These are phyloP conservation scores for Trichaptum fuscoviolaceum DNA, from an alignment of 768 basidiomycete species.

Conservation along the genomic window DNA sequence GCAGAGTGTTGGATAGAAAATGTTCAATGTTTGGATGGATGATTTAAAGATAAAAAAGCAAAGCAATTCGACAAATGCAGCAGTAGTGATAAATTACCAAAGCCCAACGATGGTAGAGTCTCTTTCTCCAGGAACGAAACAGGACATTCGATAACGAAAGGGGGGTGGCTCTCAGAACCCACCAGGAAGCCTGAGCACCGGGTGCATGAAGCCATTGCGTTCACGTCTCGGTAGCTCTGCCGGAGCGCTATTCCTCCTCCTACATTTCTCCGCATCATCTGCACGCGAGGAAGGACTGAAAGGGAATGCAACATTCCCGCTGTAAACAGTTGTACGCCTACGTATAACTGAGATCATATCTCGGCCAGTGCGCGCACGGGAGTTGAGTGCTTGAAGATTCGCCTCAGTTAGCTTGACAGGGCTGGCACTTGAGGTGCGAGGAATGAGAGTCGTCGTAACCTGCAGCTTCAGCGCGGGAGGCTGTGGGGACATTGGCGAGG, in stretches of 20 bases:
- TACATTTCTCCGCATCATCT: conserved; percentile 27
- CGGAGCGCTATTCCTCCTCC: conserved; percentile 57
- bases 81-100: background rate
- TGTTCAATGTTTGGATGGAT: background rate
- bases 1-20: background rate
- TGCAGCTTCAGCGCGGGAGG: conserved; percentile 33
- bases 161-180: conserved; percentile 41
- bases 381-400: conserved; percentile 46
- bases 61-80: conserved; percentile 1
- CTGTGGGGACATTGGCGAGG: conserved; percentile 33
- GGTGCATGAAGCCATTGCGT: conserved; percentile 54
- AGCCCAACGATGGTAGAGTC: background rate
- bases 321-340: conserved; percentile 43
- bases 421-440: conserved; percentile 38
- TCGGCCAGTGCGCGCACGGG: conserved; percentile 51
- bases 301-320: conserved; percentile 18
- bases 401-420: conserved; percentile 46
- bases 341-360: conserved; percentile 63
- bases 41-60: conserved; percentile 4
- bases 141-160: background rate
- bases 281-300: conserved; percentile 11
- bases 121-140: conserved; percentile 2
- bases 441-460: conserved; percentile 44
- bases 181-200: conserved; percentile 52
- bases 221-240: conserved; percentile 48